Base-by-base conservation (phyloP, 1,139 yeast species). In the Yamadazyma blattariae region DNA sequence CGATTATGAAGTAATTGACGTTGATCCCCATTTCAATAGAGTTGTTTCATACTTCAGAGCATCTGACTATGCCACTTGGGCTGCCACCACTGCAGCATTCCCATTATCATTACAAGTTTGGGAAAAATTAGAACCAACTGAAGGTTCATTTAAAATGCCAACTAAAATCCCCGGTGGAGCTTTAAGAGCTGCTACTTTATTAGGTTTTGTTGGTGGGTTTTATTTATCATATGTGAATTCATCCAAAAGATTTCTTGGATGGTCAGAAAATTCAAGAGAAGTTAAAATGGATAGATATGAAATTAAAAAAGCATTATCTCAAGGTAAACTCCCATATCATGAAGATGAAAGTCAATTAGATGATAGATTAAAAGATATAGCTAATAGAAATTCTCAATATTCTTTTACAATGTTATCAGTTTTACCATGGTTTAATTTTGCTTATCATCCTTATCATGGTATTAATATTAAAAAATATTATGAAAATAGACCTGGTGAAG, bases 401-500 rank as follows among this genome's bases (percentile, higher is more conserved):
- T 79, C 95, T 7, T 80, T 79, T 51, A 61, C 77, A 40, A 64
- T 72, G 39, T 56, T 82, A 51, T 78, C 82, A 38, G 56, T 84
- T 44, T 61, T 86, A 51, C 95, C 95, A 25, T 82, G 90, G 89
- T 85, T 87, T 69, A 87, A 87, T 63, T 65, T 84, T 46, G 89
- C 82, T 33, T 65, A 79, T 54, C 96, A 87, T 60, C 89, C 87
- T 49, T 82, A 80, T 64, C 96, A 87, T 59, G 95, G 94, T 25
- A 81, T 84, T 39, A 83, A 82, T 54, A 67, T 83, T 40, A 67
- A 72, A 47, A 82, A 77, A 56, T 83, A 83, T 58, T 82, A 82
- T 57, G 86, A 79, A 59, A 74, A 71, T 35, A 70, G 90, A 54
- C 67, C 71, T 10, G 77, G 77, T 30, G 77, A 71, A 54, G 75